Base-by-base conservation (phyloP, 352 stramenopile genomes). In the Elongisporangium undulatum region DNA sequence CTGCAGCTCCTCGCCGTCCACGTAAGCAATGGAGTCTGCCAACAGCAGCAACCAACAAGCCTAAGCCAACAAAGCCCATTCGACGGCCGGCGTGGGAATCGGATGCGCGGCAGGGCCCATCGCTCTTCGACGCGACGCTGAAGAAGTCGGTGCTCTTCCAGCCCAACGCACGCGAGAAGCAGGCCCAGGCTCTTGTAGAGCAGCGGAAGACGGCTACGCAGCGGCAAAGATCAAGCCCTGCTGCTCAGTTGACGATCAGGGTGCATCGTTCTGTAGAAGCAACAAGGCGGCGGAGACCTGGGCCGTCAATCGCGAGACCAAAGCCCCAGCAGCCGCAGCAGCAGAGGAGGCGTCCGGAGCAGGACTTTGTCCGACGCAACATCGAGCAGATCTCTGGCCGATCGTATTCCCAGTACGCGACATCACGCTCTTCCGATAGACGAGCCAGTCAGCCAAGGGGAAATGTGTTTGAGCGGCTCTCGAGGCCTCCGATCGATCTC, bases 301-400 rank as follows among this genome's bases (percentile, higher is more conserved):
- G 29, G 19, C 67, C 61, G 9, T 77, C 62, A 13, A 77, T 68
- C 54, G 67, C 73, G 48, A 16, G 51, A 38, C 51, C 45, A 5
- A 41, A 17, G 5, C 50, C 59, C 8, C 61, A 73, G 49, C 65
- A 66, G 21, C 56, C 61, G 0, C 66, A 64, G 51, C 51, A 55
- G 15, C 64, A 56, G 13, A 58, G 48, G 26, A 64, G 51, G 23
- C 60, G 61, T 48, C 74, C 65, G 55, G 67, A 61, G 4, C 34
- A 81, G 26, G 75, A 90, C 23, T 90, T 73, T 56, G 65, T 90
- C 9, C 78, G 69, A 17, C 61, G 77, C 15, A 90, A 90, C 26
- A 77, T 82, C 56, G 77, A 89, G 49, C 67, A 62, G 0, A 61
- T 88, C 17, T 69, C 79, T 26, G 77, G 79, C 49, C 53, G 66